Evolutionary conservation across 2,329 filamentous ascomycete species (phyloP).

Genomic region (Claviceps paspali): DNA sequence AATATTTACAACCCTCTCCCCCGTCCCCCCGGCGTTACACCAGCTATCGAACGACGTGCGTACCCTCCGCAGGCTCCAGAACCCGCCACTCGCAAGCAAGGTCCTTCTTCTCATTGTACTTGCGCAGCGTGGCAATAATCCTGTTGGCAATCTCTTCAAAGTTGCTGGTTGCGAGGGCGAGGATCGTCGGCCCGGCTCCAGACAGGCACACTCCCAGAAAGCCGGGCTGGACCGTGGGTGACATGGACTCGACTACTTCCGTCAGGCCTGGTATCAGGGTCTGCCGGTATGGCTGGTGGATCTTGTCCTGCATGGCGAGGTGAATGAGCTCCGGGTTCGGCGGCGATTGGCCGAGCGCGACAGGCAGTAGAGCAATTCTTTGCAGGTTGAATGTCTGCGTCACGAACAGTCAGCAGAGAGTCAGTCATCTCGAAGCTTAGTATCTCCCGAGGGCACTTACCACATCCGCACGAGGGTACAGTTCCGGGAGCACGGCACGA

Average conservation of each 20-base stretch:
- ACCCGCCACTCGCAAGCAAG: constrained; percentile 79
- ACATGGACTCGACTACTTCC: constrained; percentile 83
- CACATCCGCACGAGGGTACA: constrained; percentile 69
- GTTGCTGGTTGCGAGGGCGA: constrained; percentile 80
- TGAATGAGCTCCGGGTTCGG: constrained; percentile 90
- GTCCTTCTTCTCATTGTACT: constrained; percentile 38
- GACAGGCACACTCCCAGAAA: constrained; percentile 89
- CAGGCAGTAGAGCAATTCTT: constrained; percentile 77
- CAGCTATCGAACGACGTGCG: constrained; percentile 26
- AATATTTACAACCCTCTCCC: too few species aligned
- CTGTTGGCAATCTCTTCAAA: constrained; percentile 74
- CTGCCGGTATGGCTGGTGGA: constrained; percentile 93
- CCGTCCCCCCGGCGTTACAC: not conserved
- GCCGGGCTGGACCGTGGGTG: constrained; percentile 70
- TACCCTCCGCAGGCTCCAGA: constrained; percentile 72
- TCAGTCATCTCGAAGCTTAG: too few species aligned
- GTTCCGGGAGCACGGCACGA: constrained; percentile 64
- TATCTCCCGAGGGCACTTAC: too few species aligned
- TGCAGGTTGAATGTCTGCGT: constrained; percentile 75
- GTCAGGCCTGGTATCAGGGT: constrained; percentile 81
- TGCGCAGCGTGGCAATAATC: constrained; percentile 60
- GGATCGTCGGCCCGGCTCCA: constrained; percentile 85
- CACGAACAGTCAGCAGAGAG: too few species aligned
- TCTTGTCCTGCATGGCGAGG: constrained; percentile 95
- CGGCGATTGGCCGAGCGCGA: constrained; percentile 76